Percentiles rank a stretch among this genome's conserved stretches.
Conservation (phyloP, 2,329 filamentous ascomycete genomes). For the Penicillium decumbens region DNA sequence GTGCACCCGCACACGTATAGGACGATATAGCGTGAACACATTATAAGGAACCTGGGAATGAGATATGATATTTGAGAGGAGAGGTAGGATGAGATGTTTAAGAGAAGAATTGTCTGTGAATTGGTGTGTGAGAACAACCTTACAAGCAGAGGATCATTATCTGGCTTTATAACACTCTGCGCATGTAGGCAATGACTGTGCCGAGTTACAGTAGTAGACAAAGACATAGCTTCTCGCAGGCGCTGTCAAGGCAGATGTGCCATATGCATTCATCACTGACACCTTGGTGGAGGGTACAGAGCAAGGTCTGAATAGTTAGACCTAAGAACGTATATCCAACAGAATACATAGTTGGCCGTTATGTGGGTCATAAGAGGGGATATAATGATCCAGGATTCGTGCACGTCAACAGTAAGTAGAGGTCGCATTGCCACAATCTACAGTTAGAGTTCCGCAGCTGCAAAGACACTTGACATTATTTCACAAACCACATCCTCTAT, state of each 20-base stretch:
- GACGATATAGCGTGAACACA: slow-evolving; percentile 38
- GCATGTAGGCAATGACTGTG: slow-evolving; percentile 20
- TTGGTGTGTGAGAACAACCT: slow-evolving; percentile 4
- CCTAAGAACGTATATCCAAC: not conserved
- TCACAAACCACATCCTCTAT: not conserved
- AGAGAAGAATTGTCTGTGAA: not conserved
- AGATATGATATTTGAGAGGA: not conserved
- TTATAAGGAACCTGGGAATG: slow-evolving; percentile 13
- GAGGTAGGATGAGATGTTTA: not conserved
- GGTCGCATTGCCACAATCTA: not conserved
- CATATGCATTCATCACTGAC: slow-evolving; percentile 11
- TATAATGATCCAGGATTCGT: not conserved
- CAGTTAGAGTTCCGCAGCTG: not conserved
- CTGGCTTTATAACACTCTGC: slow-evolving; percentile 20
- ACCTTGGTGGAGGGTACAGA: not conserved
- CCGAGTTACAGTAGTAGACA: slow-evolving; percentile 9
- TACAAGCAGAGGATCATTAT: slow-evolving; percentile 7
- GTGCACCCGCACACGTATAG: slow-evolving; percentile 38
- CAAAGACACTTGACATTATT: not conserved
- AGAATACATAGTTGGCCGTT: slow-evolving; percentile 4
- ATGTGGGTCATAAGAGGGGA: not conserved
- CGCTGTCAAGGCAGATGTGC: slow-evolving; percentile 10
- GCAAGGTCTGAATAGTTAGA: not conserved
- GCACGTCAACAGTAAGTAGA: not conserved
- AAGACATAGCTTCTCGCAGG: slow-evolving; percentile 8